Base-by-base conservation (phyloP, 2,329 filamentous ascomycete genomes). In the Massarina eburnea region DNA sequence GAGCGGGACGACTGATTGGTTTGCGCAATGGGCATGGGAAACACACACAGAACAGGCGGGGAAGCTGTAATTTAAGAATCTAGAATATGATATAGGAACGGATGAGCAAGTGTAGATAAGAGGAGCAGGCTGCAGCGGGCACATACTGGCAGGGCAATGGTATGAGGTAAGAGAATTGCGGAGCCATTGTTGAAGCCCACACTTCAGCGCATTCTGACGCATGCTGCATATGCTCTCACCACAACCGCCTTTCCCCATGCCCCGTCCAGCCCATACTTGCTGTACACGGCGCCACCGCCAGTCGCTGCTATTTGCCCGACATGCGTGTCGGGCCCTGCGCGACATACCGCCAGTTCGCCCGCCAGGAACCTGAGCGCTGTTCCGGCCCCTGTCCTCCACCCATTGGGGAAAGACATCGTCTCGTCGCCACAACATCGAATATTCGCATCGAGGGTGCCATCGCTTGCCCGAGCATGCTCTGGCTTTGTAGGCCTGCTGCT, bases 341-440 rank as follows among this genome's bases (percentile, higher is more conserved):
- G 36, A 33, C 33, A 32, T 17, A 51, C 48, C 48, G 48, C 44
- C 48, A 47, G 48, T 50, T 50, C 35, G 47, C 44, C 30, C 39
- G 47, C 38, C 41, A 39, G 35, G 30, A 21, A 26, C 45, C 27
- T 24, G 4, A 18, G 26, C n/a, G 27, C 34, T n/a, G n/a, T n/a
- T n/a, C n/a, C n/a, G n/a, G n/a, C n/a, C n/a, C n/a, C n/a, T n/a
- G n/a, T n/a, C n/a, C n/a, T n/a, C n/a, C n/a, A n/a, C n/a, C n/a
- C n/a, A n/a, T n/a, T n/a, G n/a, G n/a, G n/a, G n/a, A n/a, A n/a
- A n/a, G n/a, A n/a, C n/a, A n/a, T n/a, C n/a, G n/a, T n/a, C n/a
- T n/a, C n/a, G n/a, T n/a, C n/a, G n/a, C n/a, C n/a, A n/a, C n/a
- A n/a, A n/a, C n/a, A n/a, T n/a, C n/a, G n/a, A n/a, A n/a, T n/a